A percentile compares a stretch with the other conserved stretches of the same genome.
phyloP scores from a whole-genome alignment of 345 rosid genomes.

The Chamaenerion angustifolium region DNA sequence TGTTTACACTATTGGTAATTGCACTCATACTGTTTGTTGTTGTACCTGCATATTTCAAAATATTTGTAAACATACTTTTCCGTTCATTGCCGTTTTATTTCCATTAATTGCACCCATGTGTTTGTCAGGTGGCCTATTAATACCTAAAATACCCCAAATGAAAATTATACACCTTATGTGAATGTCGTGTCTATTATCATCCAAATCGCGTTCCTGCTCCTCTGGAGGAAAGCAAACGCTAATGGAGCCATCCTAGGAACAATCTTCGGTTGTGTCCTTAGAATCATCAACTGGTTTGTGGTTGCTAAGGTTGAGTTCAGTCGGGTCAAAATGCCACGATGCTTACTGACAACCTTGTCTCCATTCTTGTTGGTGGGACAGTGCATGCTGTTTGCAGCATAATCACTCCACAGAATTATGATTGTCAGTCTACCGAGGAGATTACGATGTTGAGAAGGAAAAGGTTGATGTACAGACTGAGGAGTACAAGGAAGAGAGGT shows the following conservation, averaged over 20 bases:
- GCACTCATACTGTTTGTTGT: too few species aligned
- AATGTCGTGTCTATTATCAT: conserved; percentile 86
- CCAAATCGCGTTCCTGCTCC: conserved; percentile 81
- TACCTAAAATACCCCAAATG: too few species aligned
- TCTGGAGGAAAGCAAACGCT: conserved; percentile 88
- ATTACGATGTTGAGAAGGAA: conserved; percentile 72
- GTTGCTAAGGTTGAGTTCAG: conserved; percentile 55
- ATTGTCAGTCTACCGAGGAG: conserved; percentile 70
- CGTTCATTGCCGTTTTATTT: too few species aligned
- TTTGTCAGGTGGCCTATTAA: too few species aligned
- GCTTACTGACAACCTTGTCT: conserved; percentile 81
- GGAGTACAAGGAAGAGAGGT: conserved; percentile 66
- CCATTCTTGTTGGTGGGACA: conserved; percentile 60
- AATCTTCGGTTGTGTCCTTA: conserved; percentile 48
- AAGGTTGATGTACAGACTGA: conserved; percentile 33
- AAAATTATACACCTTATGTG: too few species aligned
- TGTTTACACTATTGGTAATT: too few species aligned
- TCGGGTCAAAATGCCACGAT: conserved; percentile 60
- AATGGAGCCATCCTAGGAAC: conserved; percentile 68
- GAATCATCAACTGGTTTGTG: conserved; percentile 60
- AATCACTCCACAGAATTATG: conserved; percentile 57
- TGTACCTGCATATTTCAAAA: too few species aligned
- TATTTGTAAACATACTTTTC: too few species aligned
- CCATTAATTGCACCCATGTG: too few species aligned
- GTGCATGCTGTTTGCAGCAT: conserved; percentile 59